Base-by-base conservation (phyloP, 2,329 filamentous ascomycete species). In the Hawksworthiomyces lignivorus region DNA sequence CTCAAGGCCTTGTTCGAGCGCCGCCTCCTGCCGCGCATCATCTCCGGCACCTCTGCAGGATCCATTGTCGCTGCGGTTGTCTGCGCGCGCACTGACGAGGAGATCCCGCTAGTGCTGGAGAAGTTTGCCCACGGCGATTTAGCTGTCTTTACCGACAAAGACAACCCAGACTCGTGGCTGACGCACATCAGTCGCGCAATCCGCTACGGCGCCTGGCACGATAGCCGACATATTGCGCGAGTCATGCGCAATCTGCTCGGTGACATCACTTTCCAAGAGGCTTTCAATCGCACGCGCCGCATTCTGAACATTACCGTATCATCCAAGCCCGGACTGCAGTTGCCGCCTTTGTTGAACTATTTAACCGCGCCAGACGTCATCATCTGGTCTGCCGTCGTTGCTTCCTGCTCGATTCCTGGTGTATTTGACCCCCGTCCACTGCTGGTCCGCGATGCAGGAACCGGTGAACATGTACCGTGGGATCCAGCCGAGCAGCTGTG, bases 261-360 rank as follows among this genome's bases (percentile, higher is more conserved):
- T 28, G 86, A 96, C 53, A 82, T 95, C 54, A 97, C 90, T 0
- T 97, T 97, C 52, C 86, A 90, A 56, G 90, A 97, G 62, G 87
- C 88, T 1, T 96, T 96, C 65, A 94, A 95, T 57, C 82, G 88
- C n/a, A 95, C 89, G 0, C 77, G 87, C 21, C 77, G 88, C 45
- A 89, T 96, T 47, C 76, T 95, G 55, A 97, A 96, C 59, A 95
- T 97, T 28, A 89, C 86, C 45, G 89, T 97, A 7, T 95, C 89
- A 0, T 87, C 85, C 3, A 84, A 87, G 2, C 87, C 85, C 14
- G 75, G 90, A 41, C 92, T 94, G 59, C 89, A 96, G 57, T 70
- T 94, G 14, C 90, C 89, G 0, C 72, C 86, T 28, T 68, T 97
- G 0, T 72, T 97, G 52, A 97, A 97, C 60, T 96, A 95, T 55